Evolutionary conservation across 495 filamentous ascomycete genomes (phyloP).

Genomic region (Aspergillus carlsbadensis): DNA sequence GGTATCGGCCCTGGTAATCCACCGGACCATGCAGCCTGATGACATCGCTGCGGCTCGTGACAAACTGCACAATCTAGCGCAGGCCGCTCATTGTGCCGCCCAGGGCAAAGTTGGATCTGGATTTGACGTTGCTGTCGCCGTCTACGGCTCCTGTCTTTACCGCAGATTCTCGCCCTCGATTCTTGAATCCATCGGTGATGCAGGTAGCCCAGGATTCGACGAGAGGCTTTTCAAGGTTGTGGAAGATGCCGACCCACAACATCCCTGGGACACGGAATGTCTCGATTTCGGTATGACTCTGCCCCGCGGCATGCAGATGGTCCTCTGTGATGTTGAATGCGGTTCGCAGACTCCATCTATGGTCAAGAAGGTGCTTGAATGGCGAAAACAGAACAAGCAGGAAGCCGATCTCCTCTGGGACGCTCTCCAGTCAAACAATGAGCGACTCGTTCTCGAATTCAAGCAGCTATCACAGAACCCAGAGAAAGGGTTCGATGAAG

Average conservation of each 20-base stretch:
- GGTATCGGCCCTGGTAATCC: conserved; percentile 71
- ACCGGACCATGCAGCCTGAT: conserved; percentile 69
- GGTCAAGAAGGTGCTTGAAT: conserved; percentile 86
- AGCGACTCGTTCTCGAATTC: conserved; percentile 64
- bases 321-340: conserved; percentile 95
- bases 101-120: conserved; percentile 96
- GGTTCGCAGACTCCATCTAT: conserved; percentile 91
- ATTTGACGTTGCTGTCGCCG: conserved; percentile 93
- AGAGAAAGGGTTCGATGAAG: conserved; percentile 34
- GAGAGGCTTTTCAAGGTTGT: conserved; percentile 62
- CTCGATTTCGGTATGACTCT: conserved; percentile 61
- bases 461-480: conserved; percentile 37
- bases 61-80: conserved; percentile 85
- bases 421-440: conserved; percentile 70
- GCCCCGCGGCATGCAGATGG: conserved; percentile 65
- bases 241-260: conserved; percentile 48
- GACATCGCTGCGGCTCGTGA: conserved; percentile 52
- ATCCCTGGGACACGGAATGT: conserved; percentile 77
- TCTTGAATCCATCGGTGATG: conserved; percentile 62
- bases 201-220: conserved; percentile 63
- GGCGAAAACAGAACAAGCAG: conserved; percentile 68
- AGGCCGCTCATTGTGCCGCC: conserved; percentile 90
- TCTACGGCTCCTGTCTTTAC: conserved; percentile 89
- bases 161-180: conserved; percentile 83
- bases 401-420: conserved; percentile 71